These are phyloP conservation scores for Leccinum longicurvipes DNA, from an alignment of 768 basidiomycete genomes.

Conservation along the genomic window DNA sequence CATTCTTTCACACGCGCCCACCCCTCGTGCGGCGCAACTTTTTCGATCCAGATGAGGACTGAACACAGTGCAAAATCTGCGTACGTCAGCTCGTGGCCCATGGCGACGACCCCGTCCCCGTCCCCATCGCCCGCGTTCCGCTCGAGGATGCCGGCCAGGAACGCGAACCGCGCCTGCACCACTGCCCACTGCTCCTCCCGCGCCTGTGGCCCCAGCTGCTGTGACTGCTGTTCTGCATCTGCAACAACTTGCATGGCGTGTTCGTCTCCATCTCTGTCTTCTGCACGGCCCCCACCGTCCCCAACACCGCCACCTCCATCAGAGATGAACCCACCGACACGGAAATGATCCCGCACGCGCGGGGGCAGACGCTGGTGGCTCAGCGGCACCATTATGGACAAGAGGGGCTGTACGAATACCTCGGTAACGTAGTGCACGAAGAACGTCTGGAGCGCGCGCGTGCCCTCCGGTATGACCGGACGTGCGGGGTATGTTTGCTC, in stretches of 20 bases:
- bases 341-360: slow-evolving; percentile 52
- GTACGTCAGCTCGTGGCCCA: slow-evolving; percentile 65
- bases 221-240: slow-evolving; percentile 1
- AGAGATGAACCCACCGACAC: background rate
- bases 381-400: slow-evolving; percentile 68
- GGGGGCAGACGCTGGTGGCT: slow-evolving; percentile 60
- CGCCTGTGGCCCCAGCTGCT: slow-evolving; percentile 28
- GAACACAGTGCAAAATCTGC: slow-evolving; percentile 75
- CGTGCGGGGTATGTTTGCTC: slow-evolving; percentile 66
- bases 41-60: slow-evolving; percentile 70
- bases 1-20: slow-evolving; percentile 68
- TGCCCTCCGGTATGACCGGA: slow-evolving; percentile 67
- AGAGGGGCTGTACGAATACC: slow-evolving; percentile 59
- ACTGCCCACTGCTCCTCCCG: slow-evolving; percentile 63
- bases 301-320: background rate
- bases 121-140: slow-evolving; percentile 63
- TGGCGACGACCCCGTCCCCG: slow-evolving; percentile 58
- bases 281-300: background rate
- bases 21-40: slow-evolving; percentile 68
- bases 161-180: slow-evolving; percentile 65
- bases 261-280: background rate
- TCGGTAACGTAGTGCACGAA: slow-evolving; percentile 72
- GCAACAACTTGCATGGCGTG: background rate
- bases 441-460: slow-evolving; percentile 61
- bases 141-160: slow-evolving; percentile 61